These are phyloP conservation scores for Prototheca wickerhamii DNA, from an alignment of 163 green algal species.

Conservation along the genomic window DNA sequence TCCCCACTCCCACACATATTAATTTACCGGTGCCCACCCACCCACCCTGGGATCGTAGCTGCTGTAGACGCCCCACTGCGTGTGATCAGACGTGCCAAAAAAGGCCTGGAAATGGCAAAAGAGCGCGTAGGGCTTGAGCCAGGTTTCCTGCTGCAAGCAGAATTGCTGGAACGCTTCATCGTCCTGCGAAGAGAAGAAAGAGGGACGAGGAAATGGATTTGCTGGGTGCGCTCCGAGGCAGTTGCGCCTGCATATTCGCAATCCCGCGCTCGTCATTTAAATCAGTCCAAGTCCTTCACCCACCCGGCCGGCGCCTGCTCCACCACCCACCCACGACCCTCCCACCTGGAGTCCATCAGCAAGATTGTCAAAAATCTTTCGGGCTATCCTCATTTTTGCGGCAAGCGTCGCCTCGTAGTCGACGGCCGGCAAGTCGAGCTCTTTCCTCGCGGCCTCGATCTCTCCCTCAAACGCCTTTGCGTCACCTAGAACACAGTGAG, in stretches of 20 bases:
- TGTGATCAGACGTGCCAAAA: constrained; percentile 84
- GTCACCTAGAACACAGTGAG: too few relatives aligned
- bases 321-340: too few relatives aligned
- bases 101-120: constrained; percentile 80
- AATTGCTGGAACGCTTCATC: constrained; percentile 32
- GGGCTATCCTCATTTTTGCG: constrained; percentile 62
- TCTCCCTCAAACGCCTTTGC: constrained; percentile 6
- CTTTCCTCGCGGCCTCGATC: constrained; percentile 28
- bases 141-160: constrained; percentile 55
- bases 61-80: constrained; percentile 68
- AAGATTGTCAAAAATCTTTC: constrained; percentile 47
- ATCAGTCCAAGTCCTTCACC: too few relatives aligned
- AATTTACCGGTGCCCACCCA: background rate
- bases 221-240: too few relatives aligned
- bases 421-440: constrained; percentile 44
- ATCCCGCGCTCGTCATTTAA: too few relatives aligned
- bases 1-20: too few relatives aligned
- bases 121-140: constrained; percentile 80
- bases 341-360: background rate
- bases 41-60: background rate
- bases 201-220: background rate
- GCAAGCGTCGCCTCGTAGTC: constrained; percentile 70
- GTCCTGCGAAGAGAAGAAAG: background rate
- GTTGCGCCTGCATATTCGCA: too few relatives aligned
- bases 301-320: background rate